Percentiles rank a stretch among this genome's conserved stretches.
These are phyloP conservation scores for Chlorella sp. DNA, from an alignment of 139 green algal genomes.

Conservation along the genomic window DNA sequence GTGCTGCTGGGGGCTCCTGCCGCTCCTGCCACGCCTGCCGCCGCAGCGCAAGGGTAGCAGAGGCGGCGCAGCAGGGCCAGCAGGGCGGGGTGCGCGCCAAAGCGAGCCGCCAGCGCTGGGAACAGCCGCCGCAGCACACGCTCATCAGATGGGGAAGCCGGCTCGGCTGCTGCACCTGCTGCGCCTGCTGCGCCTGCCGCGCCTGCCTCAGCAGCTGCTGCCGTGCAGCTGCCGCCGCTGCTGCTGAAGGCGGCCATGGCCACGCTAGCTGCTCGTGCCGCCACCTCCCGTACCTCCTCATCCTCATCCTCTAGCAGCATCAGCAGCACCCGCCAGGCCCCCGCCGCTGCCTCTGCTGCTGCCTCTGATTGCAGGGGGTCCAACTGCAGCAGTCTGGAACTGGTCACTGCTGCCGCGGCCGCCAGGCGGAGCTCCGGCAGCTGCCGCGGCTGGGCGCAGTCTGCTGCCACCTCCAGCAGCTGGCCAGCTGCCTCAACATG, in stretches of 20 bases:
- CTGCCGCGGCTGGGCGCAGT: conserved; percentile 41
- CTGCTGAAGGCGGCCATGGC: background rate
- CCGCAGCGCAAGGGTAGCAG: background rate
- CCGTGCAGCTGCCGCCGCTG: background rate
- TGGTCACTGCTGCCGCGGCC: conserved; percentile 55
- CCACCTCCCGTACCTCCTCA: conserved; percentile 54
- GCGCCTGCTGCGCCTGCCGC: background rate
- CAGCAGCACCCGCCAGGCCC: conserved; percentile 59
- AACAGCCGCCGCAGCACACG: conserved; percentile 49
- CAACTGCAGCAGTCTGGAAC: conserved; percentile 47
- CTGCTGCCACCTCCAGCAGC: conserved; percentile 36
- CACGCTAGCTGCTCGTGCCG: background rate
- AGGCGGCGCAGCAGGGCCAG: conserved; percentile 33
- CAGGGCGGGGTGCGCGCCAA: conserved; percentile 28
- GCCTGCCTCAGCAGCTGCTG: too few species aligned
- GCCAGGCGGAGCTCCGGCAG: conserved; percentile 61
- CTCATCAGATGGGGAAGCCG: conserved; percentile 43
- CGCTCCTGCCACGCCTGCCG: background rate
- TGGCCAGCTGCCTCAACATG: background rate
- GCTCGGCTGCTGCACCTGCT: background rate
- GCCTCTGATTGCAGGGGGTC: background rate
- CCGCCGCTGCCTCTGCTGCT: conserved; percentile 33
- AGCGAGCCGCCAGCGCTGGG: conserved; percentile 34
- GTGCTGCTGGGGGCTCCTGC: too few species aligned
- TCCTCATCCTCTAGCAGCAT: conserved; percentile 85